Evolutionary conservation across 1,139 yeast species (phyloP), one percentile per base, ranked within the genome.

Genomic region (Zygoascus meyerae): DNA sequence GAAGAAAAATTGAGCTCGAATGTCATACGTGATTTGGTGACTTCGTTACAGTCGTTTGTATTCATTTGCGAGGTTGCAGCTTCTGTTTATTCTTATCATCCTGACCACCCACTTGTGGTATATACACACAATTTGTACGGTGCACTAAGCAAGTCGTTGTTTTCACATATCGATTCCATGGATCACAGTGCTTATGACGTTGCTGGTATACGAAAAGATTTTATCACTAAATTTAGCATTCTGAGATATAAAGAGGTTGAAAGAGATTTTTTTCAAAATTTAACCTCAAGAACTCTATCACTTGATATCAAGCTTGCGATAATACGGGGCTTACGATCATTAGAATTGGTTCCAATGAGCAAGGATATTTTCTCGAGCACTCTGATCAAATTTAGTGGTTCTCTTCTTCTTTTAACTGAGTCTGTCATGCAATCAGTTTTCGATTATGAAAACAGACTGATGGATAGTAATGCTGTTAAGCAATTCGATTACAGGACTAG

Each of bases 61-160:
- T 48, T 45, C 28, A 46, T 55, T 16, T 50, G 46, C 3, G 47
- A 48, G 65, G 71, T 64, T 69, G 78, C 64, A 54, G 67, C 77
- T 32, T 69, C 73, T 39, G 62, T 76, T 5, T 70, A 68, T 48
- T 69, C 68, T 41, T 59, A 72, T 47, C 79, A 77, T 6, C 72
- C 77, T 3, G 50, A 61, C 8, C 76, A 76, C 56, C 71, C 78
- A 1, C 57, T 78, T 6, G 73, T 72, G 11, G 60, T 57, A 40
- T 80, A 77, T 56, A 64, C 79, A 8, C 48, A 50, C n/a, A 64
- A 69, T 51, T 57, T 74, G 36, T 78, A 74, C 45, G 47, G 49
- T 1, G 48, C 48, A 7, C 29, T 53, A 54, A 64, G 33, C 47
- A 59, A 41, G 47, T 60, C 44, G 52, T 61, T 54, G 49, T 64